Percentiles rank a stretch among this genome's conserved stretches.
phyloP scores from a whole-genome alignment of 2,329 filamentous ascomycete species.

The Exophiala viscosa region DNA sequence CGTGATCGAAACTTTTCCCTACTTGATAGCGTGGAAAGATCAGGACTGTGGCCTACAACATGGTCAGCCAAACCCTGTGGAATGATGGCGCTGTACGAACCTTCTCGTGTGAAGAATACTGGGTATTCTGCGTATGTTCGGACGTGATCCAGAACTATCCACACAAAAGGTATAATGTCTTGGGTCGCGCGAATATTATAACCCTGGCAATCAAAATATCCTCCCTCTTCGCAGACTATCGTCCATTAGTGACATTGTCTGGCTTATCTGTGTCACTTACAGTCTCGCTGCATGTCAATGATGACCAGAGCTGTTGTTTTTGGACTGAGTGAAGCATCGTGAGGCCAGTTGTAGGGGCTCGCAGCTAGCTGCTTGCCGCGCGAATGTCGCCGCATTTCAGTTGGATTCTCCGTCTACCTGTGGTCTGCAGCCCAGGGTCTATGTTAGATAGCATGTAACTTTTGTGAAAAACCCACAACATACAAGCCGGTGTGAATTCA shows the following conservation, averaged over 20 bases:
- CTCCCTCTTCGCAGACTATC: slow-evolving; percentile 41
- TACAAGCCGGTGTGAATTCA: too few relatives aligned
- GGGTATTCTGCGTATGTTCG: slow-evolving; percentile 39
- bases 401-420: too few relatives aligned
- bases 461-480: too few relatives aligned
- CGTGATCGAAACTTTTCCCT: slow-evolving; percentile 52
- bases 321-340: slow-evolving; percentile 43
- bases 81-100: slow-evolving; percentile 26
- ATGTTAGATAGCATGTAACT: too few relatives aligned
- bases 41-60: slow-evolving; percentile 44
- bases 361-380: slow-evolving; percentile 1
- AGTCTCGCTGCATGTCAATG: slow-evolving; percentile 50
- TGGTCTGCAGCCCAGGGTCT: too few relatives aligned
- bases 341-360: slow-evolving; percentile 34
- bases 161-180: slow-evolving; percentile 40
- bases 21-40: slow-evolving; percentile 54
- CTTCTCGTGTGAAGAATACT: slow-evolving; percentile 46
- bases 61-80: not conserved
- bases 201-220: slow-evolving; percentile 45
- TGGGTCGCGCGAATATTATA: slow-evolving; percentile 41
- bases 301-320: slow-evolving; percentile 46
- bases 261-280: slow-evolving; percentile 26
- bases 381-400: too few relatives aligned
- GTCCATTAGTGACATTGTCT: not conserved
- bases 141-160: slow-evolving; percentile 38